phyloP scores from a whole-genome alignment of 371 early-diverging fungal species.

The Actinomortierella ambigua region DNA sequence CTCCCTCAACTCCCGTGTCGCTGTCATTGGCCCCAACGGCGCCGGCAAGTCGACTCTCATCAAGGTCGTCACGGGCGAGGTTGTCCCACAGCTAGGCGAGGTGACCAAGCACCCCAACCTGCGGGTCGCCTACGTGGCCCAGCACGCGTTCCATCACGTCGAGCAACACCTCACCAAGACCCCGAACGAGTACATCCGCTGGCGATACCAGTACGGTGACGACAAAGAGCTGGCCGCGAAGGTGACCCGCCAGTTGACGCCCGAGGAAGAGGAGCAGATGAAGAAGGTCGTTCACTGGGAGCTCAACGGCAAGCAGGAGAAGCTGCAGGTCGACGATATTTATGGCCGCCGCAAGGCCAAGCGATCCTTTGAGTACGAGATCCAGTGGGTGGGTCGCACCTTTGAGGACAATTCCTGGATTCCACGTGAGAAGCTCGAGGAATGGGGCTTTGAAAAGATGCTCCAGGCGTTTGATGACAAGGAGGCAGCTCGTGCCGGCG shows the following conservation, averaged over 20 bases:
- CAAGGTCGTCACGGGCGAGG: slow-evolving; percentile 81
- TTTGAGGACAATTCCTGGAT: slow-evolving; percentile 72
- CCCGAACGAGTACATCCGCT: slow-evolving; percentile 70
- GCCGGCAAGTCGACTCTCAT: slow-evolving; percentile 80
- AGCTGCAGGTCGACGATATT: slow-evolving; percentile 59
- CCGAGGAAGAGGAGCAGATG: slow-evolving; percentile 67
- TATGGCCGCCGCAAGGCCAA: slow-evolving; percentile 72
- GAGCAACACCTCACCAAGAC: slow-evolving; percentile 66
- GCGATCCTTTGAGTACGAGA: slow-evolving; percentile 68
- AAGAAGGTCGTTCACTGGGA: slow-evolving; percentile 61
- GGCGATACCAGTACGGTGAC: slow-evolving; percentile 71
- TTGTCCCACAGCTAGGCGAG: slow-evolving; percentile 64
- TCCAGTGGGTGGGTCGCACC: slow-evolving; percentile 59
- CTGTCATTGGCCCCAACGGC: slow-evolving; percentile 76
- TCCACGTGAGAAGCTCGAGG: slow-evolving; percentile 68
- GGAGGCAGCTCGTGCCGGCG: slow-evolving; percentile 68
- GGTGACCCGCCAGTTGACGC: slow-evolving; percentile 58
- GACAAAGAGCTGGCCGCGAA: slow-evolving; percentile 68
- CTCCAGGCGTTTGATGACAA: slow-evolving; percentile 65
- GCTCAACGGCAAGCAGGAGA: slow-evolving; percentile 51
- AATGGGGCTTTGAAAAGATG: slow-evolving; percentile 69
- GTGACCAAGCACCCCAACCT: slow-evolving; percentile 75
- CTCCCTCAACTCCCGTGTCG: slow-evolving; percentile 69
- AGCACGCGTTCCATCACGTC: slow-evolving; percentile 77
- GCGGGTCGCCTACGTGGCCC: slow-evolving; percentile 77